These are phyloP conservation scores for Citrus glauca DNA, from an alignment of 345 rosid genomes.

Conservation along the genomic window DNA sequence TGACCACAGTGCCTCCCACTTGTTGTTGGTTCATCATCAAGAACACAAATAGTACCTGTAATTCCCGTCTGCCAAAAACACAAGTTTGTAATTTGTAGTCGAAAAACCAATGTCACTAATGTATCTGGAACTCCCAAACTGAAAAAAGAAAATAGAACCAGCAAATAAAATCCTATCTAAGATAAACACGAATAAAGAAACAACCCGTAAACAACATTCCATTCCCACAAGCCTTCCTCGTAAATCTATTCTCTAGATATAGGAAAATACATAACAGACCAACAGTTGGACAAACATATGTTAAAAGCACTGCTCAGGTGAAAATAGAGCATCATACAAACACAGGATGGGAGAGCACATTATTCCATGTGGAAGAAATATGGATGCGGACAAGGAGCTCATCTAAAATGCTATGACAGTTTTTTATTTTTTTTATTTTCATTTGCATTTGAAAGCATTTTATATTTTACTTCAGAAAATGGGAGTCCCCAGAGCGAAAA, in stretches of 20 bases:
- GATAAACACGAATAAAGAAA: not conserved
- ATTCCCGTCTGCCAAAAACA: conserved; percentile 68
- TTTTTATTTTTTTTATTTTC: no score
- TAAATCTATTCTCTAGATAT: not conserved
- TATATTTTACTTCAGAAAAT: not conserved
- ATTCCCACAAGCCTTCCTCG: no score
- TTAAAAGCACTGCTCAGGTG: not conserved
- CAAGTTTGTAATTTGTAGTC: conserved; percentile 2
- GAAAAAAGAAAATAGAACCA: not conserved
- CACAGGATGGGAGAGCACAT: not conserved
- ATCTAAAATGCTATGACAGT: not conserved
- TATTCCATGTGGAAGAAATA: not conserved
- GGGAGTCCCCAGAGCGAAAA: not conserved
- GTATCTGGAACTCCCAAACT: conserved; percentile 7
- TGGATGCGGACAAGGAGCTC: not conserved
- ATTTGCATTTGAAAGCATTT: not conserved
- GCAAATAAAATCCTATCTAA: conserved; percentile 2
- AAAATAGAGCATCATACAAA: not conserved
- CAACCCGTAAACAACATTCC: not conserved
- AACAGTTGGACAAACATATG: not conserved
- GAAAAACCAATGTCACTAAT: not conserved
- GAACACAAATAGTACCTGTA: conserved; percentile 82
- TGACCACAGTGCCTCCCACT: conserved; percentile 87
- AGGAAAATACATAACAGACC: not conserved
- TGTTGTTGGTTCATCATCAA: conserved; percentile 93